Percentiles rank a stretch among this genome's conserved stretches.
Evolutionary conservation across 2,329 filamentous ascomycete genomes (phyloP).

Genomic region (Claviceps capensis): DNA sequence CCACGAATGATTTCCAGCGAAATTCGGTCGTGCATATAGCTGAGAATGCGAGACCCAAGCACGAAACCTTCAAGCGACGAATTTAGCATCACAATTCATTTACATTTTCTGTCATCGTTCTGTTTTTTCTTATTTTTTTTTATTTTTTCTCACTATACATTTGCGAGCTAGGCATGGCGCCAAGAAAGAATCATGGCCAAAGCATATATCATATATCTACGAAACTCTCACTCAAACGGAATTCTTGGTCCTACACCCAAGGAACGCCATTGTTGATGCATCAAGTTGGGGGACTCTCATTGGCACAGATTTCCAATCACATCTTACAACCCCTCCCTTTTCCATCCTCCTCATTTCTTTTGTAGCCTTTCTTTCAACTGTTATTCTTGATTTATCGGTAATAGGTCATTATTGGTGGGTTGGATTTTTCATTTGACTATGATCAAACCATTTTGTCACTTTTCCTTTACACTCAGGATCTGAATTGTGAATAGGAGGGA

Average conservation of each 20-base stretch:
- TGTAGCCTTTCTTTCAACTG: background rate
- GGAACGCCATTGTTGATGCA: background rate
- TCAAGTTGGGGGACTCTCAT: background rate
- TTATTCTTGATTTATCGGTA: background rate
- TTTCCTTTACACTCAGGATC: background rate
- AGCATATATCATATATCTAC: background rate
- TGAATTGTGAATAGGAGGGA: constrained; percentile 2
- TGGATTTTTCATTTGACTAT: background rate
- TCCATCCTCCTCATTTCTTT: background rate
- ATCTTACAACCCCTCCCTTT: background rate
- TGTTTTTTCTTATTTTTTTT: too few relatives aligned
- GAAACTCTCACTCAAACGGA: background rate
- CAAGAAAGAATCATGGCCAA: background rate
- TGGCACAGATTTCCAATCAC: background rate
- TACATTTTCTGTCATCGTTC: too few relatives aligned
- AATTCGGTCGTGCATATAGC: background rate
- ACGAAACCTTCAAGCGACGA: background rate
- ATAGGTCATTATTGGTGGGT: background rate
- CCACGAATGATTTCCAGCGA: background rate
- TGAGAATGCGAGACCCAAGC: background rate
- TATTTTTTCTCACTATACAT: background rate
- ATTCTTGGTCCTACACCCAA: background rate
- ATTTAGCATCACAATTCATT: background rate
- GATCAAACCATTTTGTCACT: background rate
- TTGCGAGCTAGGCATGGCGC: background rate